These are phyloP conservation scores for Leucosporidium creatinivorum DNA, from an alignment of 768 basidiomycete genomes.

Conservation along the genomic window DNA sequence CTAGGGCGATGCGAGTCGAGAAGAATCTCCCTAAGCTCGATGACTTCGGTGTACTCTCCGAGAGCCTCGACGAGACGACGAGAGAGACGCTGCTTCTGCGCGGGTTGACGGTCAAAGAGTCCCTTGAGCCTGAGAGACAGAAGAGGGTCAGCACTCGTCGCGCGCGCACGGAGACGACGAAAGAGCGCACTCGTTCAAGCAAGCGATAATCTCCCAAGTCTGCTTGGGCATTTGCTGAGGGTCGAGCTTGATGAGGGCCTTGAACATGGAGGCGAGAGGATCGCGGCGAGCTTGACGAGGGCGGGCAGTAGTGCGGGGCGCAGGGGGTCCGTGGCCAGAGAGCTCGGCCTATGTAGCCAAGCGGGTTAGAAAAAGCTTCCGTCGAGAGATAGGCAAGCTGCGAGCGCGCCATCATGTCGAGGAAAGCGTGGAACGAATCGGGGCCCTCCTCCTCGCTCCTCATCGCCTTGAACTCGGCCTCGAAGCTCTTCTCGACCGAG, in stretches of 20 bases:
- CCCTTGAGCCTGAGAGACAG: slow-evolving; percentile 12
- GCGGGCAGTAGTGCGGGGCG: background rate
- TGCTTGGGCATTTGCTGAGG: slow-evolving; percentile 1
- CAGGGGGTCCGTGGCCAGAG: background rate
- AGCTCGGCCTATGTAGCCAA: background rate
- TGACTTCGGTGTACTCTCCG: slow-evolving; percentile 21
- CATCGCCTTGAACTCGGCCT: slow-evolving; percentile 47
- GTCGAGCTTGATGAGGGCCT: slow-evolving; percentile 9
- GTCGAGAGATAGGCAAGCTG: background rate
- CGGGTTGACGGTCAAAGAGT: slow-evolving; percentile 11
- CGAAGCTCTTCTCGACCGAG: slow-evolving; percentile 73
- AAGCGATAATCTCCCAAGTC: slow-evolving; percentile 12
- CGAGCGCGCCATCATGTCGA: slow-evolving; percentile 6
- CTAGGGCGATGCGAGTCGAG: slow-evolving; percentile 16
- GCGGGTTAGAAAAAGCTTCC: background rate
- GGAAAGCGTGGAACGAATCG: slow-evolving; percentile 5
- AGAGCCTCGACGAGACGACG: slow-evolving; percentile 15
- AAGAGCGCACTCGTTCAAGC: slow-evolving; percentile 14
- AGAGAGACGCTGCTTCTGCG: slow-evolving; percentile 10
- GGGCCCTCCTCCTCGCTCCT: background rate
- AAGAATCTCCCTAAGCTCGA: slow-evolving; percentile 18
- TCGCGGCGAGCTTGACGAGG: background rate
- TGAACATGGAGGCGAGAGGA: slow-evolving; percentile 15
- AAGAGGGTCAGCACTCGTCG: no score
- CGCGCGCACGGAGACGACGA: no score